Evolutionary conservation across 441 rosid genomes (phyloP), one percentile per base, ranked within the genome.

Genomic region (Eruca vesicaria): DNA sequence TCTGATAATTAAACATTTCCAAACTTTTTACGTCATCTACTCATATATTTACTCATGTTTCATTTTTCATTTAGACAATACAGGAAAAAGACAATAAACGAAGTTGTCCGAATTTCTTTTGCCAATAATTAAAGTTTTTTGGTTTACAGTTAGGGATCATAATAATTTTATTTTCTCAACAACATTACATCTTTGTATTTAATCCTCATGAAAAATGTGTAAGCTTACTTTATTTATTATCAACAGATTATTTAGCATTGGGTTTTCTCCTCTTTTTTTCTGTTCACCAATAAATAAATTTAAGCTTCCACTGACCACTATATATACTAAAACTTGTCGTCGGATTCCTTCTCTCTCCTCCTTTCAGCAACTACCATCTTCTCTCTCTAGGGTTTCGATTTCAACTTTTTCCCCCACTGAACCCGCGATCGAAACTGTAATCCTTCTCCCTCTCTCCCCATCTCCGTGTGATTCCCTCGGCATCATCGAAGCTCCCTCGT

Each of bases 351-450:
- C 23, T 64, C 67, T 69, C 66, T 60, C 45, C 45, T 57, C 72
- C 63, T 60, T 56, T 35, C 19, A 59, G 41, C 77, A 55, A 62
- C 81, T 15, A 36, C 69, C 6, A 2, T 36, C 57, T 41, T 76
- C 50, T 63, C 52, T 72, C 78, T 68, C 71, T 78, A 78, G 78
- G 81, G 74, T 78, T 78, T 55, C 81, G 78, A 78, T 73, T 73
- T 67, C 74, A 63, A 18, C 36, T 72, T 62, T 32, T 10, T 65
- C 5, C 1, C 2, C 66, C 70, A 61, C 70, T 71, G 69, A 66
- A 78, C 65, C 66, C 45, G 53, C 77, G 77, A 67, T 72, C 68
- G 61, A 68, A 28, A 62, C 77, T 61, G 72, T 19, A 72, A 1
- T 23, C 35, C 29, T 60, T n/a, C 55, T 19, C 65, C 12, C 53